Evolutionary conservation across 352 stramenopile genomes (phyloP), one percentile per base, ranked within the genome.

Genomic region (Peronosclerospora sorghi): DNA sequence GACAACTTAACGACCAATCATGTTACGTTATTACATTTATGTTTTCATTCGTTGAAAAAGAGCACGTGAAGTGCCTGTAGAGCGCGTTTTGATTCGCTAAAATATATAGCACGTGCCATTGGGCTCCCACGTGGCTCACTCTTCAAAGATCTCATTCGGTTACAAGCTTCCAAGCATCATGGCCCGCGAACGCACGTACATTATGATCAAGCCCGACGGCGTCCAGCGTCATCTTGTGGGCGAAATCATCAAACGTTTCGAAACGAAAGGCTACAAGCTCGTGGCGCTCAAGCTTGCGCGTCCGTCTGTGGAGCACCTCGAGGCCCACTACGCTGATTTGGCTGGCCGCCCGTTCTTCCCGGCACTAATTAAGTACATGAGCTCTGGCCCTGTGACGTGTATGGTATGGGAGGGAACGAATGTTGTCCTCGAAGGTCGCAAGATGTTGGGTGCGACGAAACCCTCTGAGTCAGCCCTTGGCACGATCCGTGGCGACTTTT

Each of bases 251-350:
- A 83, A 65, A 51, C 79, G 92, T 47, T 97, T 97, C 59, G 90
- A 97, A 70, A 95, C 94, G 64, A 95, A 96, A 68, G 92, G 92
- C 54, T 97, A 97, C 84, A 97, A 97, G 68, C 79, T 94, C 45
- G 84, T 95, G 32, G 89, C 73, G 6, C 62, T 97, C 21, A 97
- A 97, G 75, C 81, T 98, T 59, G 81, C 96, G 29, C 95, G 84
- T 53, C 83, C 91, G 5, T 84, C 85, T 2, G 66, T 93, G 54
- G 69, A 95, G 72, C 92, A 94, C 54, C 84, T 91, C 32, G 68
- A 91, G 43, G 76, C 78, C 29, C 93, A 98, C 68, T 98, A 98
- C 76, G 74, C 88, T 24, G 91, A 98, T 58, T 70, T 97, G 48
- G 54, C 62, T 35, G 74, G 63, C 28, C 95, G 95, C 56, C 79